Conservation (phyloP, 164 flowering plant species). For the Piper betle region DNA sequence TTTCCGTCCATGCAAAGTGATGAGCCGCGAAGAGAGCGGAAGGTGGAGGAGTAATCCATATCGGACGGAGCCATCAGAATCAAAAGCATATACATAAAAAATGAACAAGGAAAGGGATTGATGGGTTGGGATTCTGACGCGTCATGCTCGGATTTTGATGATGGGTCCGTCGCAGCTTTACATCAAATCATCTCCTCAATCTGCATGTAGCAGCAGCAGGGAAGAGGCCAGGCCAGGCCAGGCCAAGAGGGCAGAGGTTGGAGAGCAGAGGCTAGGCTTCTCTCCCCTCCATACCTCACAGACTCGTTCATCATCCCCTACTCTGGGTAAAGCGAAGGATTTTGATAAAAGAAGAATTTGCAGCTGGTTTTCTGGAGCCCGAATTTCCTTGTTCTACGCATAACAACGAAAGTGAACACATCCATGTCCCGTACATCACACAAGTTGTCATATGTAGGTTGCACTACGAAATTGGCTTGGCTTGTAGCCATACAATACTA, state of each 20-base stretch:
- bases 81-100: too few relatives aligned
- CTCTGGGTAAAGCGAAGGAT: neutral
- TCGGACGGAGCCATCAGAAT: too few relatives aligned
- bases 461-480: too few relatives aligned
- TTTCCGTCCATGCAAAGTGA: conserved; percentile 11
- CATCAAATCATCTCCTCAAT: conserved; percentile 45
- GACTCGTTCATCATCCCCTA: neutral
- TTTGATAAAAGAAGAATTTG: neutral
- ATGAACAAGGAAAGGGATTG: conserved; percentile 9
- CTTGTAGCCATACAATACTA: too few relatives aligned
- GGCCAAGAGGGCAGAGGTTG: too few relatives aligned
- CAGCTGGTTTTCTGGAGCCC: conserved; percentile 3
- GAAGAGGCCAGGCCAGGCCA: neutral
- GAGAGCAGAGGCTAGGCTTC: too few relatives aligned
- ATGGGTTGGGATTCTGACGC: conserved; percentile 34
- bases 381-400: neutral
- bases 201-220: conserved; percentile 11
- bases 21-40: neutral
- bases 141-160: conserved; percentile 49
- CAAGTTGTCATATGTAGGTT: too few relatives aligned
- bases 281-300: neutral
- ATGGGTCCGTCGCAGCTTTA: conserved; percentile 22
- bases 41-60: too few relatives aligned
- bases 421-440: neutral
- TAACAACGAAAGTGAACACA: neutral